Base-by-base conservation (phyloP, 2,329 filamentous ascomycete species). In the Trichoderma sp. region DNA sequence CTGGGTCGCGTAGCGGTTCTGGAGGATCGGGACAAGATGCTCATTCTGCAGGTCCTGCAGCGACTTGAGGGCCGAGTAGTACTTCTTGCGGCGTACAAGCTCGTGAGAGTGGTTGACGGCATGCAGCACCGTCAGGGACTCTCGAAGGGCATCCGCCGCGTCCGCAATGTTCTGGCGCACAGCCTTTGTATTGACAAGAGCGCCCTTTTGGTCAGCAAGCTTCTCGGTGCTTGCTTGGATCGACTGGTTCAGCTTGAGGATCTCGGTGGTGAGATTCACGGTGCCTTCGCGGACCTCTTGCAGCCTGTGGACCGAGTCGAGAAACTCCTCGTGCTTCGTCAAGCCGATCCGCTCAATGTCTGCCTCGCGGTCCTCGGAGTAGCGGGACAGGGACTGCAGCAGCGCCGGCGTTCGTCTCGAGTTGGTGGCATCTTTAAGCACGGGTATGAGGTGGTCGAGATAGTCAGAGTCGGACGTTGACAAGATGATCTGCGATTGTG, bases 81-180 rank as follows among this genome's bases (percentile, higher is more conserved):
- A 96, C 71, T 93, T 96, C 79, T 97, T 97, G 78, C 92, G 94
- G 45, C 88, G 87, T 55, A 98, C 85, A 65, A 99, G 82, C 62
- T 98, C 95, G 75, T 97, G 93, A 3, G 96, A 92, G 73, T 97
- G 89, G 73, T 99, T 99, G 59, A 96, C 93, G 9, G 96, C 89
- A 65, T 93, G 90, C 44, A 99, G 79, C 43, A 99, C 95, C 74
- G 95, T 93, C 44, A 99, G 81, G 67, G 94, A 98, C 71, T 96
- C 93, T 71, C 92, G 91, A 66, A 99, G 80, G 2, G 93, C 93
- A 75, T 92, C 88, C 1, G 90, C 92, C 12, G 93, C 92, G 72
- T 99, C 94, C 68, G 96, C 91, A 66, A 99, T 96, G 72, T 99
- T 99, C 75, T 97, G 93, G 12, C 94, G 89, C 52, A 98, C 91